Base-by-base conservation (phyloP, 1,139 yeast genomes). In the Pichia sp. region DNA sequence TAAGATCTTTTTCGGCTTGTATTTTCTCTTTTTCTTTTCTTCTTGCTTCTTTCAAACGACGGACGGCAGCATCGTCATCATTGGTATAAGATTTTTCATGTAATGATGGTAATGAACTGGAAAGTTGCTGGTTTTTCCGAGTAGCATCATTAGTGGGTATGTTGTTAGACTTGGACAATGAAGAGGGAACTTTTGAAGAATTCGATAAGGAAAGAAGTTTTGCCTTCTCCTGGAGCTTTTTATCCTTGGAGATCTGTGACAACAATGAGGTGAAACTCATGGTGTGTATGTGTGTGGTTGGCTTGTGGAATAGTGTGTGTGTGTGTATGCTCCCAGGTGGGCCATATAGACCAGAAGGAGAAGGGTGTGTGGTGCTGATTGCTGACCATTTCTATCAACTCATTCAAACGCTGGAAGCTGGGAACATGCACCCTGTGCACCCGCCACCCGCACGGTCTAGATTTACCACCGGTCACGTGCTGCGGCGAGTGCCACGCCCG, bases 11-110 rank as follows among this genome's bases (percentile, higher is more conserved):
- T 38, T 27, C 30, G 20, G 53, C 50, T 30, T 56, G 52, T 33
- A 39, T 49, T 46, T 71, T 75, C 50, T 73, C 75, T 53, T 73
- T 70, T 57, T 84, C 89, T 36, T 72, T 63, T 52, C 81, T 70
- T 59, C 91, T 69, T 4, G 81, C 79, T 53, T 83, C 90, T 56
- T 85, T 85, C 35, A 84, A 68, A 49, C 82, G 67, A 34, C 78
- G 80, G 19, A 78, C 83, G 6, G 78, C 81, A 0, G 83, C 82
- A 58, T 78, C 83, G 12, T 46, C 83, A 17, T 46, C 46, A 18
- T 45, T 39, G 3, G 37, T 14, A 30, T 24, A 30, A 34, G 36
- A 30, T 34, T n/a, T 17, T 15, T 11, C 9, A 2, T 21, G 38
- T 7, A 12, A 30, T 2, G 9, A 10, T 19, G 12, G 10, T 34